Conservation (phyloP, 768 basidiomycete genomes). For the Clitopilus passeckerianus region DNA sequence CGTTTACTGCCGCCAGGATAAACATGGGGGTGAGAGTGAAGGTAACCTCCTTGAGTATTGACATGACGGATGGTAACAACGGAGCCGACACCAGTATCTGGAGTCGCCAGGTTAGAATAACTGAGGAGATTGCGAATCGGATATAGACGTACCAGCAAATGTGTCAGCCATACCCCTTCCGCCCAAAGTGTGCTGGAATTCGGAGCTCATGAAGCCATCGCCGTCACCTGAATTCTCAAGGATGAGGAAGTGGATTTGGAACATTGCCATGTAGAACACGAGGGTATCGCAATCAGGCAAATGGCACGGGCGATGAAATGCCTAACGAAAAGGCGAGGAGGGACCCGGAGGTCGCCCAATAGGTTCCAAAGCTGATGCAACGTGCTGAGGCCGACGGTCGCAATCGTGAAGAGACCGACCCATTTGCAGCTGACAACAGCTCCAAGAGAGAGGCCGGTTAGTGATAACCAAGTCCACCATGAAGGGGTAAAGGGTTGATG, state of each 20-base stretch:
- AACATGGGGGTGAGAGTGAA: constrained; percentile 89
- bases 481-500: constrained; percentile 72
- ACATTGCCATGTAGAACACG: constrained; percentile 94
- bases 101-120: background rate
- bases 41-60: constrained; percentile 98
- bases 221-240: constrained; percentile 91
- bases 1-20: constrained; percentile 92
- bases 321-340: constrained; percentile 67
- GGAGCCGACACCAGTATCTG: constrained; percentile 86
- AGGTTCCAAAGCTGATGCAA: constrained; percentile 84
- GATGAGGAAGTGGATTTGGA: constrained; percentile 90
- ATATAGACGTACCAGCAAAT: constrained; percentile 61
- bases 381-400: constrained; percentile 85
- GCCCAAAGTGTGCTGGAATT: constrained; percentile 93
- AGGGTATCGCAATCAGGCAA: constrained; percentile 81
- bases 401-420: constrained; percentile 98
- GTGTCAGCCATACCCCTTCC: constrained; percentile 93
- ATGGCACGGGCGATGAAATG: constrained; percentile 90
- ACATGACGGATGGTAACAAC: constrained; percentile 80
- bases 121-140: background rate
- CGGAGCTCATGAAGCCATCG: constrained; percentile 98
- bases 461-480: constrained; percentile 92
- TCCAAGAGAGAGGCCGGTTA: constrained; percentile 87
- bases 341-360: constrained; percentile 79
- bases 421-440: constrained; percentile 95